Conservation (phyloP, 83 land plant species). For the Diphasiastrum complanatum region DNA sequence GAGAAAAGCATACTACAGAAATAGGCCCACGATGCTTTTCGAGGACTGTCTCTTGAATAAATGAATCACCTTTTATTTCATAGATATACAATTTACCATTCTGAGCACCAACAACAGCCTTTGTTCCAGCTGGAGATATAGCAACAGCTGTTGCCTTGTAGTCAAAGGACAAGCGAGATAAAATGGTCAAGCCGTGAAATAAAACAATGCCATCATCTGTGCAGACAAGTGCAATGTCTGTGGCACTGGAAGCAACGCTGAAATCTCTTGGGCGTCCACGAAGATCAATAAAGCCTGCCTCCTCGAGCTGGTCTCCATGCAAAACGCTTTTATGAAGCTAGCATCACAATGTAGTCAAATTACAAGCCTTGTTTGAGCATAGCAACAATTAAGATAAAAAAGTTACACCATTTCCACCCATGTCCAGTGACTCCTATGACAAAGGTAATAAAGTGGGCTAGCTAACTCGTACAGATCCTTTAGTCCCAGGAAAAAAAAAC, state of each 20-base stretch:
- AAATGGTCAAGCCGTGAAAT: slow-evolving; percentile 45
- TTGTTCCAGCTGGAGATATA: slow-evolving; percentile 78
- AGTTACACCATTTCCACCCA: too few relatives aligned
- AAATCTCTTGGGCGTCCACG: slow-evolving; percentile 67
- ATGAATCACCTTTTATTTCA: slow-evolving; percentile 52
- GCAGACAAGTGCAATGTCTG: slow-evolving; percentile 56
- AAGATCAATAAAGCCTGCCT: slow-evolving; percentile 54
- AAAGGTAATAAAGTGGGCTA: too few relatives aligned
- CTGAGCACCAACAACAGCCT: slow-evolving; percentile 74
- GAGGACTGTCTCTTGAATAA: slow-evolving; percentile 60
- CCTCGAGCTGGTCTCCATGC: slow-evolving; percentile 50
- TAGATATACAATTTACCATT: slow-evolving; percentile 86
- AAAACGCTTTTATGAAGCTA: slow-evolving; percentile 57
- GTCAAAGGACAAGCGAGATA: slow-evolving; percentile 54
- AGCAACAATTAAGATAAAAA: neutral
- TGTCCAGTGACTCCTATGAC: too few relatives aligned
- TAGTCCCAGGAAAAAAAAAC: too few relatives aligned
- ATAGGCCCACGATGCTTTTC: slow-evolving; percentile 91
- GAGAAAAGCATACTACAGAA: slow-evolving; percentile 70
- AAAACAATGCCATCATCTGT: slow-evolving; percentile 65
- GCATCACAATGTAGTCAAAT: neutral
- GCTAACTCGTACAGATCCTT: too few relatives aligned
- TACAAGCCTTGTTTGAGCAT: neutral
- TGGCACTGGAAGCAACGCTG: slow-evolving; percentile 37
- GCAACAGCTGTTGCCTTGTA: slow-evolving; percentile 71